phyloP scores from a whole-genome alignment of 805 yeast species.

The Cyberlindnera americana region DNA sequence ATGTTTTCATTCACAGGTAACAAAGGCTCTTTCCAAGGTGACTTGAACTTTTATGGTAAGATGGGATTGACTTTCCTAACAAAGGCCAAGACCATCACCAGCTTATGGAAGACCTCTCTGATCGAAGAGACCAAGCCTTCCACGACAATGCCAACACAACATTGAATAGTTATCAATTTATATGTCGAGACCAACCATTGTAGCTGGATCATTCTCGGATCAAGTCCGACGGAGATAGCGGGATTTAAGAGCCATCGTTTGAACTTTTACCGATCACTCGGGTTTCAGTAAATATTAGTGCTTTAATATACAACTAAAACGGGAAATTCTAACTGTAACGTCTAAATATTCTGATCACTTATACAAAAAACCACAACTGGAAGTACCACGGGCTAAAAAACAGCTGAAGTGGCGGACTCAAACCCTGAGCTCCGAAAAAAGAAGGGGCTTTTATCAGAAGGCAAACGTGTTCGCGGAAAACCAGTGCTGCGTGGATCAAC shows the following conservation, averaged over 20 bases:
- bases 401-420: no score
- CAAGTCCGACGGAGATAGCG: neutral
- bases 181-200: no score
- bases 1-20: slow-evolving; percentile 79
- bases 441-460: neutral
- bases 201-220: no score
- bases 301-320: no score
- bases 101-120: slow-evolving; percentile 58
- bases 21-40: slow-evolving; percentile 73
- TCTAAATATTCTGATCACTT: no score
- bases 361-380: no score
- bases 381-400: no score
- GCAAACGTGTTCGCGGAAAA: neutral
- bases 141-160: slow-evolving; percentile 67
- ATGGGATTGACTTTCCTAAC: slow-evolving; percentile 71
- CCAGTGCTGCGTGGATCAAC: no score
- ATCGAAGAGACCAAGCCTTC: slow-evolving; percentile 50
- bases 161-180: no score
- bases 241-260: neutral
- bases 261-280: no score
- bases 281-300: no score
- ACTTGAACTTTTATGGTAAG: slow-evolving; percentile 75
- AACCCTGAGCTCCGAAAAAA: neutral
- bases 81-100: slow-evolving; percentile 70
- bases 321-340: no score